Evolutionary conservation across 345 rosid species (phyloP).

Genomic region (Reutealis trisperma): DNA sequence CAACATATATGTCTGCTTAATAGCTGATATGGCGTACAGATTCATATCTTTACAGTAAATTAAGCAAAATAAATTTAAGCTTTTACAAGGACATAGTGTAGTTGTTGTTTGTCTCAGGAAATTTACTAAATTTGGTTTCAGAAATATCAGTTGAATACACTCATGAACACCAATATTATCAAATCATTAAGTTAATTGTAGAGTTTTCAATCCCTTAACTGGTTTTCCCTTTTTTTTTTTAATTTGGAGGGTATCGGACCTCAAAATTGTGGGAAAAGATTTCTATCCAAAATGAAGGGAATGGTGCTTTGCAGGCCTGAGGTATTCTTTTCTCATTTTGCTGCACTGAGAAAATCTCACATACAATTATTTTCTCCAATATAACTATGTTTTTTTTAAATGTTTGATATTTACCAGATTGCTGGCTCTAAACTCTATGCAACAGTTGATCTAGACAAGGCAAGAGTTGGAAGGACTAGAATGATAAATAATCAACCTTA

Average conservation of each 20-base stretch:
- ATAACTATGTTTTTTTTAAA: background rate
- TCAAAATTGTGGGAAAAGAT: conserved; percentile 31
- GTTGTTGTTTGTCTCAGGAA: too few relatives aligned
- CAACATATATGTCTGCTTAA: too few relatives aligned
- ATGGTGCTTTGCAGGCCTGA: conserved; percentile 16
- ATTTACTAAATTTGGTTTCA: too few relatives aligned
- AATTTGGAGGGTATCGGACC: conserved; percentile 26
- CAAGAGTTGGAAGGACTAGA: conserved; percentile 69
- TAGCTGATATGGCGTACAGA: too few relatives aligned
- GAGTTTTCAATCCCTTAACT: background rate
- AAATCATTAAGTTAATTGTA: too few relatives aligned
- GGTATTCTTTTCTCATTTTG: conserved; percentile 4
- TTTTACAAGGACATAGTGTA: too few relatives aligned
- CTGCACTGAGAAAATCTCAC: background rate
- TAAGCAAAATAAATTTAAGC: too few relatives aligned
- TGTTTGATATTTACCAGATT: conserved; percentile 25
- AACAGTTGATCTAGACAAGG: conserved; percentile 68
- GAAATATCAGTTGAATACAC: too few relatives aligned
- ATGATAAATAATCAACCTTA: conserved; percentile 31
- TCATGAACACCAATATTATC: too few relatives aligned
- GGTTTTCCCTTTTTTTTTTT: conserved; percentile 5
- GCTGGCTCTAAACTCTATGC: conserved; percentile 56
- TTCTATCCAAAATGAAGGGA: conserved; percentile 43
- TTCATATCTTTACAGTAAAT: too few relatives aligned
- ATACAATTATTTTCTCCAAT: background rate